Base-by-base conservation (phyloP, 306 rosid species). In the Chamaecrista fasciculata region DNA sequence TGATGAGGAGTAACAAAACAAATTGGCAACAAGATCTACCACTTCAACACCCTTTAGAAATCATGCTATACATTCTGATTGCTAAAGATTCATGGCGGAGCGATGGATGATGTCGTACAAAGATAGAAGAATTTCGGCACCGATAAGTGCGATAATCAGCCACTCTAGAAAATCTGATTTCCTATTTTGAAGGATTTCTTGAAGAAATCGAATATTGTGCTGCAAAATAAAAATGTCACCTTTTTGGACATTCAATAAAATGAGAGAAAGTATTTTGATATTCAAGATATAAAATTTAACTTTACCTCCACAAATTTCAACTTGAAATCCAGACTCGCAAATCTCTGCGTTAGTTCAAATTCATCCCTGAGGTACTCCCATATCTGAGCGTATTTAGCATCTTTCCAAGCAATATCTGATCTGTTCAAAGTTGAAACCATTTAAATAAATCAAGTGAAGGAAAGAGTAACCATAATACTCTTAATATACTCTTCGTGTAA, bases 331-430 rank as follows among this genome's bases (percentile, higher is more conserved):
- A 91, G 95, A 85, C 95, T 91, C 24, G 97, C 92, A 62, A 94
- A 94, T 84, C 98, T 84, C 80, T 90, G 97, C 11, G 97, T 95
- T 57, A 95, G 66, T 53, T 95, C 99, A 70, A 91, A 95, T 82
- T 95, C 99, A 46, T 89, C 99, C 48, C 96, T 84, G 31, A 95
- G 99, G 77, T 84, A 95, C 76, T 95, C 99, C 99, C 97, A 95
- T 81, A 95, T 95, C 85, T 95, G 97, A 74, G 97, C 96, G 83
- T 87, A 95, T 81, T 95, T 95, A 62, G 99, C 99, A 84, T 95
- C 92, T 79, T 95, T 95, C 99, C 99, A 95, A 31, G 99, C 99
- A 67, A 95, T 95, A 43, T 95, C 99, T 11, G 97, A 95, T 75
- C 99, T 91, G 95, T 19, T 67, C 62, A 72, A 78, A 50, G 95